Evolutionary conservation across 176 grass and related monocot genomes (phyloP), one percentile per base, ranked within the genome.

Genomic region (maize (Zea mays)): DNA sequence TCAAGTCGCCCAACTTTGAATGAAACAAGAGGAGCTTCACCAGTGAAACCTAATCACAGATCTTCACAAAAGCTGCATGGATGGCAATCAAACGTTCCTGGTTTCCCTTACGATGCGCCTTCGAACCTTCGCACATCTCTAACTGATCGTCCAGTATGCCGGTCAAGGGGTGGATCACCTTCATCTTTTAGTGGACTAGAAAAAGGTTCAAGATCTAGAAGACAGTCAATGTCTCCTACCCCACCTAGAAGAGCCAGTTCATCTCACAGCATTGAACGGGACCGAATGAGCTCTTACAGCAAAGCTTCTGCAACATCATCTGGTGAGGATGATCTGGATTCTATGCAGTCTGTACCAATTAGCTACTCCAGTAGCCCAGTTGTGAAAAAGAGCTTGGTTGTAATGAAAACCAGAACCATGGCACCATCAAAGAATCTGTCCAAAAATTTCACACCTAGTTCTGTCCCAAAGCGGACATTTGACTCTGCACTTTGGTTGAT

Each of bases 241-340:
- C 78, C 89, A 76, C 80, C 87, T 69, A 92, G 95, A 90, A 92
- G 91, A 71, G 87, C 74, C 74, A 98, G 60, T 75, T 94, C 83
- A 78, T 88, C 87, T 46, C 89, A 90, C 68, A 90, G 87, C 75
- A 74, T 79, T 83, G 95, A 90, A 65, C 65, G 85, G 58, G 90
- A 97, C 66, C 84, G 39, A 47, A 90, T 82, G 56, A 88, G 91
- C 83, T 91, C 76, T 7, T 59, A 89, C 74, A 91, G 86, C 73
- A 93, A 88, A 82, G 88, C 78, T 80, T 93, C 90, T 8, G 78
- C 81, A 85, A 59, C 84, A 71, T 90, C 88, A 81, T 91, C 87
- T 69, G 86, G 85, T 58, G 94, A 97, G 76, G 95, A 94, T 83
- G 95, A 92, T 84, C 69, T 91, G 57, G 91, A 98, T 40, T 94